These are phyloP conservation scores for Coelastrella sp. DNA, from an alignment of 139 green algal genomes.

Conservation along the genomic window DNA sequence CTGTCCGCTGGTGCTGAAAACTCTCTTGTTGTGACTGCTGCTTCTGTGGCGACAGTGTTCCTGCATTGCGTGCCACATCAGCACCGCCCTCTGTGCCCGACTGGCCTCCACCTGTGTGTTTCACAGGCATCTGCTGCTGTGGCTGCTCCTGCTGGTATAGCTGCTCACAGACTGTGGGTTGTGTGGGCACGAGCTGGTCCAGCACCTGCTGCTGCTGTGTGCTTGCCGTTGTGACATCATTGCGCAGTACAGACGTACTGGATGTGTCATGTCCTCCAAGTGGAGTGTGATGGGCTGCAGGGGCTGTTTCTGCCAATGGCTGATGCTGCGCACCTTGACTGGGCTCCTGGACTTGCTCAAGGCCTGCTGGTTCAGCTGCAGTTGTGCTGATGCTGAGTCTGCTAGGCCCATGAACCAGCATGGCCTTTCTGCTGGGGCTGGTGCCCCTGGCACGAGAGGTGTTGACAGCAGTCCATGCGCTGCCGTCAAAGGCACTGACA, in stretches of 20 bases:
- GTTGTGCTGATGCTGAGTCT: conserved; percentile 25
- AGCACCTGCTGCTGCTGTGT: not conserved
- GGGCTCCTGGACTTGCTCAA: not conserved
- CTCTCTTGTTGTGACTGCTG: not conserved
- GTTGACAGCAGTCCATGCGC: not conserved
- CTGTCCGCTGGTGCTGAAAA: not conserved
- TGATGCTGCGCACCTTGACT: not conserved
- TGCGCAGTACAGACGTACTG: no score
- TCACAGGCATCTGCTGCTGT: no score
- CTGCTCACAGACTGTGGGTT: no score
- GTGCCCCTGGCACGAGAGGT: not conserved
- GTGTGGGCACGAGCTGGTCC: not conserved
- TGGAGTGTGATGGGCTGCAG: not conserved
- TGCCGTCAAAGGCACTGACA: no score
- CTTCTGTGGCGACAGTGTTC: no score
- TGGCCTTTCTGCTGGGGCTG: conserved; percentile 8
- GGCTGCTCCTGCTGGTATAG: no score
- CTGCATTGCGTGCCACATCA: no score
- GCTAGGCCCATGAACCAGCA: conserved; percentile 43
- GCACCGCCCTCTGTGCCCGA: no score
- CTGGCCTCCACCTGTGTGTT: no score
- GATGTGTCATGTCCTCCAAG: no score
- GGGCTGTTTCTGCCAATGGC: not conserved
- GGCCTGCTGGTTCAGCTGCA: not conserved
- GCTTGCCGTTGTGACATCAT: not conserved